These are phyloP conservation scores for Carallia pectinifolia DNA, from an alignment of 345 rosid genomes.

Conservation along the genomic window DNA sequence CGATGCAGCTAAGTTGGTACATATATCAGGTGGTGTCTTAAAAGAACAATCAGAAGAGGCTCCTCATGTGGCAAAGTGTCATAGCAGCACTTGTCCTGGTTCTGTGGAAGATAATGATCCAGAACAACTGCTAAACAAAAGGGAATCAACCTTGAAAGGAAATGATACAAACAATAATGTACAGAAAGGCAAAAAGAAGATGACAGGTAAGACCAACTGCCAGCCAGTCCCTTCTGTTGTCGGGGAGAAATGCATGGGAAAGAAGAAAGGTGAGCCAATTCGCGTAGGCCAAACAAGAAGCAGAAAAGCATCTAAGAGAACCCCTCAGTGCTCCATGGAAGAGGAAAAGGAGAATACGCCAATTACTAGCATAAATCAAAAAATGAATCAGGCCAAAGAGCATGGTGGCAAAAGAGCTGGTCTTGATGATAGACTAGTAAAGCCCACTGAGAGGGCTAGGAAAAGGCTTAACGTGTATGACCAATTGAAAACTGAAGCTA, in stretches of 20 bases:
- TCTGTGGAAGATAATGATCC: constrained; percentile 18
- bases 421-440: constrained; percentile 22
- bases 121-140: constrained; percentile 22
- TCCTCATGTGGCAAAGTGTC: constrained; percentile 15
- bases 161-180: constrained; percentile 17
- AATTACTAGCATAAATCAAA: constrained; percentile 27
- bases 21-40: constrained; percentile 10
- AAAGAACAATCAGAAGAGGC: constrained; percentile 18
- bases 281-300: constrained; percentile 15
- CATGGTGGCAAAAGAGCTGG: constrained; percentile 26
- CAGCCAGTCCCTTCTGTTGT: constrained; percentile 19
- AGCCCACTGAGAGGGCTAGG: constrained; percentile 29
- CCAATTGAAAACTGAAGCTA: constrained; percentile 37
- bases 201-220: constrained; percentile 28
- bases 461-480: constrained; percentile 23
- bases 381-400: constrained; percentile 11
- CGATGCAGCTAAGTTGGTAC: constrained; percentile 16
- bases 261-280: constrained; percentile 18
- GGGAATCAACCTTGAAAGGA: constrained; percentile 22
- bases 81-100: constrained; percentile 8
- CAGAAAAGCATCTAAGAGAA: constrained; percentile 15
- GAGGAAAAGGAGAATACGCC: constrained; percentile 43
- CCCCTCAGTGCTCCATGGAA: constrained; percentile 19
- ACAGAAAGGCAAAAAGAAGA: constrained; percentile 28
- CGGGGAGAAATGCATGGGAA: constrained; percentile 21